Evolutionary conservation across 2,329 filamentous ascomycete species (phyloP), one percentile per base, ranked within the genome.

Genomic region (Trichoderma endophyticum): DNA sequence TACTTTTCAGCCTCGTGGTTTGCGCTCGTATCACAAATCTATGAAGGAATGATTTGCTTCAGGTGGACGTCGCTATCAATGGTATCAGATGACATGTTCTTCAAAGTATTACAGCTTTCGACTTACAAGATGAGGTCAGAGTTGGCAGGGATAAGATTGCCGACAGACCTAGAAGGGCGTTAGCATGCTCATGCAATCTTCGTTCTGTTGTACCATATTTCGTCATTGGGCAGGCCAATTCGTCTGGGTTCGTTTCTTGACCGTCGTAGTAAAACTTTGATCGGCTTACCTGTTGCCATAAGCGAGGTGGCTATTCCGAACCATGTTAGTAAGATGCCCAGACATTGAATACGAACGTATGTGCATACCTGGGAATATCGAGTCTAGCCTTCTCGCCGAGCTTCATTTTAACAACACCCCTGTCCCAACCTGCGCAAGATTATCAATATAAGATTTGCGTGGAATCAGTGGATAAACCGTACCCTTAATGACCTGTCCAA

Each of bases 331-430:
- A 36, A 18, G 11, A 18, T 7, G 7, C 1, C 12, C 39, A 30
- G 28, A 34, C 18, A 30, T 21, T 30, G 24, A 28, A 32, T 32
- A 6, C n/a, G 24, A 26, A 0, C 6, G 1, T 14, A 1, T 26
- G 39, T 24, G 14, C 24, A 28, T 68, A 68, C 70, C 56, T 86
- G 74, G 91, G 88, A 80, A 98, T 98, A 76, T 91, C 92, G 75
- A 99, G 87, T 66, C 89, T 93, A 69, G 94, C 91, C 86, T 93
- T 95, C 88, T 98, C 95, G 81, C 95, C 95, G 72, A 97, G 86
- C 80, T 91, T 91, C 95, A 99, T 98, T 80, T 89, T 86, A 64
- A 86, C 84, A 68, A 98, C 94, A 76, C 92, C 95, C 83, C 97
- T 91, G 79, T 94, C 94, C 94, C 89, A 97, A 77, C 90, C 93